Conservation (phyloP, 805 yeast species). For the Candida qinlingensis region DNA sequence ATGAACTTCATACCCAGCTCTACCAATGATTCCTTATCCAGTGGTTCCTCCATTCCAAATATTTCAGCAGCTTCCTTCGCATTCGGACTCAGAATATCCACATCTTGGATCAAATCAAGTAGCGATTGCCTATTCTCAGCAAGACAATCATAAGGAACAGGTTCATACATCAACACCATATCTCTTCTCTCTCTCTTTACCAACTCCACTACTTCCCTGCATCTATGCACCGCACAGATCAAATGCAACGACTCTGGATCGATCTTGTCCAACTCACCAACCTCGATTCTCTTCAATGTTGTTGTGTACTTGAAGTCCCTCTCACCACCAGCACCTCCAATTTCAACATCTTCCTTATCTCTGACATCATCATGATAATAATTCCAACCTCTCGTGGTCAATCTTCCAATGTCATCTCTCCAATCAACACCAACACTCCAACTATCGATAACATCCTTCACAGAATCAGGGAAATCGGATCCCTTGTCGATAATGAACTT, state of each 20-base stretch:
- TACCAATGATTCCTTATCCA: slow-evolving; percentile 34
- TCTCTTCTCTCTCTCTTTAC: background rate
- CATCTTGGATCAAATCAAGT: slow-evolving; percentile 32
- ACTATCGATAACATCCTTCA: slow-evolving; percentile 38
- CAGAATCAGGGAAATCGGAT: slow-evolving; percentile 56
- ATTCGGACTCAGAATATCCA: slow-evolving; percentile 76
- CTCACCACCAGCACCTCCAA: background rate
- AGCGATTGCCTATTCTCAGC: slow-evolving; percentile 42
- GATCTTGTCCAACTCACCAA: slow-evolving; percentile 42
- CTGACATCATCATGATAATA: slow-evolving; percentile 43
- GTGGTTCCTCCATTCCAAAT: slow-evolving; percentile 43
- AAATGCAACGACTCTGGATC: slow-evolving; percentile 48
- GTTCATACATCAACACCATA: slow-evolving; percentile 60
- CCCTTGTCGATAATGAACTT: slow-evolving; percentile 80
- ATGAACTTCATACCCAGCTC: slow-evolving; percentile 36
- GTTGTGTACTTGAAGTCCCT: slow-evolving; percentile 56
- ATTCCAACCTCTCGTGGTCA: slow-evolving; percentile 81
- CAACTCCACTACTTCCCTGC: background rate
- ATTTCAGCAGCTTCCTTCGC: slow-evolving; percentile 74
- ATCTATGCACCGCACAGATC: slow-evolving; percentile 48
- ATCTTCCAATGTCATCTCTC: slow-evolving; percentile 45
- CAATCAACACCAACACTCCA: slow-evolving; percentile 63
- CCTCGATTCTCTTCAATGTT: slow-evolving; percentile 54
- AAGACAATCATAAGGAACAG: slow-evolving; percentile 71
- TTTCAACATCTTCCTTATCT: background rate